Conservation (phyloP, 371 early-diverging fungal species). For the Actinomortierella ambigua region DNA sequence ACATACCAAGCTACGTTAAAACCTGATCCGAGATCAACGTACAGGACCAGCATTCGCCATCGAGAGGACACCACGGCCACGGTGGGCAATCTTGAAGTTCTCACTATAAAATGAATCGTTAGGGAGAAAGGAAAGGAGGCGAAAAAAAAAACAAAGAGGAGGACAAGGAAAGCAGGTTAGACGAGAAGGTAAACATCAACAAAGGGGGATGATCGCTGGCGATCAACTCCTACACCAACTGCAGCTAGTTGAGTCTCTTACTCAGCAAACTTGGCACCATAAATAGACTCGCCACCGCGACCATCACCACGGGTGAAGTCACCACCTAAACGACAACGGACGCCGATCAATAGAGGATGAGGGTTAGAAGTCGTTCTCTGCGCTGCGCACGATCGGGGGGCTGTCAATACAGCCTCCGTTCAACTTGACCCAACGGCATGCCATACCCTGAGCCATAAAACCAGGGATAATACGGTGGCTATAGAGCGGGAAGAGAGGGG, state of each 20-base stretch:
- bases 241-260: conserved; percentile 28
- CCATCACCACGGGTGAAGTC: conserved; percentile 94
- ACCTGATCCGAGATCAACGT: conserved; percentile 15
- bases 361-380: no score
- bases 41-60: conserved; percentile 97
- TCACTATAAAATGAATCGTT: conserved; percentile 65
- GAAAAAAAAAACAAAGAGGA: neutral
- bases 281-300: conserved; percentile 95
- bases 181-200: neutral
- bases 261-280: conserved; percentile 94
- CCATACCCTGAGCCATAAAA: conserved; percentile 99
- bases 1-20: neutral
- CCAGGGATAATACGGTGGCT: conserved; percentile 93
- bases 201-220: neutral
- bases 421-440: no score
- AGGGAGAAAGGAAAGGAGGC: neutral
- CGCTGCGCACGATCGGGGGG: no score
- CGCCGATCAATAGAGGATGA: no score
- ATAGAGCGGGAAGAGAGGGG: neutral
- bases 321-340: conserved; percentile 9
- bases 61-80: conserved; percentile 49
- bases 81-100: conserved; percentile 94
- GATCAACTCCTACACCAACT: neutral
- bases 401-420: no score
- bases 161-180: conserved; percentile 1